phyloP scores from a whole-genome alignment of 495 filamentous ascomycete species.

The Usnea hakonensis region DNA sequence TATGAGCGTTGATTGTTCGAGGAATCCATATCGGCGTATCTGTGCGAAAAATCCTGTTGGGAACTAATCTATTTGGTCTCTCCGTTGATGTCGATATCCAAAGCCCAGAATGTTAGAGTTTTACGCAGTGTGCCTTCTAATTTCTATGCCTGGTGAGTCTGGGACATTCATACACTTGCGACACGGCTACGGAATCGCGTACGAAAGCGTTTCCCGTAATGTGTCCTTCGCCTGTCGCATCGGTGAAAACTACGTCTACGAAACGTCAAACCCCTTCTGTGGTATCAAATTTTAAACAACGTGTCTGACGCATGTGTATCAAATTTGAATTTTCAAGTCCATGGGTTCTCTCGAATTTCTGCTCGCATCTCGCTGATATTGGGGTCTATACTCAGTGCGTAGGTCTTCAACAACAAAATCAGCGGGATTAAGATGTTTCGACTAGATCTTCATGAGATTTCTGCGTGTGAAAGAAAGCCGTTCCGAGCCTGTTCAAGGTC shows the following conservation, averaged over 20 bases:
- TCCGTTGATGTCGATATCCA: background rate
- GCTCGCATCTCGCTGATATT: background rate
- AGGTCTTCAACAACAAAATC: background rate
- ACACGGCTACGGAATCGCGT: background rate
- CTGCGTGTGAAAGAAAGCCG: background rate
- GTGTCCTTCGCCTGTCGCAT: background rate
- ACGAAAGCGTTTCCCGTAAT: background rate
- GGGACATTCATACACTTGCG: background rate
- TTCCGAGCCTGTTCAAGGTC: background rate
- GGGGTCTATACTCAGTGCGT: background rate
- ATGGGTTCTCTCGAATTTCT: background rate
- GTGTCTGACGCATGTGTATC: background rate
- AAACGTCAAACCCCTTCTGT: background rate
- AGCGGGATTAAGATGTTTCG: background rate
- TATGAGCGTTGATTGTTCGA: too few species aligned
- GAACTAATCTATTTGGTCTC: too few species aligned
- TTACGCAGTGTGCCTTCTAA: background rate
- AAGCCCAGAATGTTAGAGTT: background rate
- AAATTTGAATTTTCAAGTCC: background rate
- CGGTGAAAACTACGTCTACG: background rate
- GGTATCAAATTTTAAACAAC: background rate
- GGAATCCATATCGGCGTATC: too few species aligned
- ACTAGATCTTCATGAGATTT: background rate
- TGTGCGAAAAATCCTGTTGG: too few species aligned
- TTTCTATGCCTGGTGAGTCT: background rate